A percentile compares a stretch with the other conserved stretches of the same genome.
Conservation (phyloP, 176 grass and related monocot genomes). For the Cenchrus americanus region DNA sequence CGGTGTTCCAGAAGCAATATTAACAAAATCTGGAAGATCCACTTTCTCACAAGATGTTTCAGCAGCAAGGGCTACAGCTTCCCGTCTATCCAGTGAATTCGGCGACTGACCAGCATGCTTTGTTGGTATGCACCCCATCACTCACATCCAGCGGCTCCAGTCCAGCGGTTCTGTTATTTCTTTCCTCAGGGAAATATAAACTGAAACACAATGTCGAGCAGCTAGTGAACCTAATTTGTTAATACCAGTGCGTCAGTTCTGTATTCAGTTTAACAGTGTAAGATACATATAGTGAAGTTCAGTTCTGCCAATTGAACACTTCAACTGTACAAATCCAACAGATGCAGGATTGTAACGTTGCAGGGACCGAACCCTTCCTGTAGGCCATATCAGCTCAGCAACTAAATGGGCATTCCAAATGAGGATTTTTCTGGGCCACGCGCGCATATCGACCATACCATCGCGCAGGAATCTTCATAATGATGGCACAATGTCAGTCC, state of each 20-base stretch:
- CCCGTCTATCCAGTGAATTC: not conserved
- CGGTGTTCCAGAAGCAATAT: slow-evolving; percentile 40
- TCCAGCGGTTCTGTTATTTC: too few species aligned
- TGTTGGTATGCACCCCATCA: slow-evolving; percentile 48
- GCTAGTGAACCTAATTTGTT: not conserved
- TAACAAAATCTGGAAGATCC: slow-evolving; percentile 49
- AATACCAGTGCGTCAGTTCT: not conserved
- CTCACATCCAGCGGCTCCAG: not conserved
- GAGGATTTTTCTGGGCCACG: not conserved
- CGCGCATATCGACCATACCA: not conserved
- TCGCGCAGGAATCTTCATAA: not conserved
- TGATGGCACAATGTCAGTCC: not conserved
- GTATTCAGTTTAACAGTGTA: not conserved
- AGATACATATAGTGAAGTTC: not conserved
- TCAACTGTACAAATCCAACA: not conserved
- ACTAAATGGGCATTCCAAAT: not conserved
- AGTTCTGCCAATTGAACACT: not conserved
- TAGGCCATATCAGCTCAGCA: not conserved
- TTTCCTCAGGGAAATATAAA: not conserved
- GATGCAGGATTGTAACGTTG: not conserved
- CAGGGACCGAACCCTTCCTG: not conserved
- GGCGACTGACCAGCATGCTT: slow-evolving; percentile 30
- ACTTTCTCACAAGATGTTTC: slow-evolving; percentile 64
- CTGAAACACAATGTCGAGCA: not conserved
- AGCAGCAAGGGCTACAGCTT: slow-evolving; percentile 45